A percentile compares a stretch with the other conserved stretches of the same genome.
Evolutionary conservation across 352 stramenopile genomes (phyloP).

Genomic region (Hyaloperonospora arabidopsidis): DNA sequence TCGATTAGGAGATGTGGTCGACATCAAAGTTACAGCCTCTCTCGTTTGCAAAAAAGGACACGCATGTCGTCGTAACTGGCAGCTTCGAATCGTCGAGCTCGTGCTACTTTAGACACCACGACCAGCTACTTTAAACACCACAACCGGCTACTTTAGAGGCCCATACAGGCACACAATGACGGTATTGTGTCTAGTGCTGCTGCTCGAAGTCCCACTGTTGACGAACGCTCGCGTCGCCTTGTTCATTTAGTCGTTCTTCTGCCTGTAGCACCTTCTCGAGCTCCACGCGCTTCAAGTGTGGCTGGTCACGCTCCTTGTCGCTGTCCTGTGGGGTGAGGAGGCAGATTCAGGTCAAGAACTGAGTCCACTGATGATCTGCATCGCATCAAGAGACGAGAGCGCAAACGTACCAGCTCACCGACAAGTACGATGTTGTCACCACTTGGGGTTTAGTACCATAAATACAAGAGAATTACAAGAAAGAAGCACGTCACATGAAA

Average conservation of each 20-base stretch:
- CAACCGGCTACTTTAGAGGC: too few species aligned
- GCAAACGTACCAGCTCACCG: conserved; percentile 55
- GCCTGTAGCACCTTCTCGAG: conserved; percentile 79
- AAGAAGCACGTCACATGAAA: background rate
- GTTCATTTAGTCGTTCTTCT: conserved; percentile 61
- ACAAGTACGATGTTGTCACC: conserved; percentile 85
- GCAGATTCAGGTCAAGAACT: background rate
- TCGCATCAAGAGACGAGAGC: too few species aligned
- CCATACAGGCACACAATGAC: too few species aligned
- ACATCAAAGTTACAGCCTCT: too few species aligned
- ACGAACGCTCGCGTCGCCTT: conserved; percentile 58
- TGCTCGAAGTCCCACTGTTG: conserved; percentile 82
- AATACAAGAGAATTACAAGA: too few species aligned
- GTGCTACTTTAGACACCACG: too few species aligned
- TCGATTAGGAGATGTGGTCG: background rate
- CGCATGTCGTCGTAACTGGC: too few species aligned
- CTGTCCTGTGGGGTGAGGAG: conserved; percentile 38
- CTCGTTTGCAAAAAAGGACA: too few species aligned
- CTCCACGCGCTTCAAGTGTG: conserved; percentile 69
- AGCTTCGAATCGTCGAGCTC: too few species aligned
- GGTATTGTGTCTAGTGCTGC: conserved; percentile 20
- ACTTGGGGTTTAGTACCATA: conserved; percentile 20
- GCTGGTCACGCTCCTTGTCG: conserved; percentile 75
- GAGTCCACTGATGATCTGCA: too few species aligned
- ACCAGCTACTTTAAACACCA: too few species aligned